phyloP scores from a whole-genome alignment of 768 basidiomycete species.

The Calocera cornea region DNA sequence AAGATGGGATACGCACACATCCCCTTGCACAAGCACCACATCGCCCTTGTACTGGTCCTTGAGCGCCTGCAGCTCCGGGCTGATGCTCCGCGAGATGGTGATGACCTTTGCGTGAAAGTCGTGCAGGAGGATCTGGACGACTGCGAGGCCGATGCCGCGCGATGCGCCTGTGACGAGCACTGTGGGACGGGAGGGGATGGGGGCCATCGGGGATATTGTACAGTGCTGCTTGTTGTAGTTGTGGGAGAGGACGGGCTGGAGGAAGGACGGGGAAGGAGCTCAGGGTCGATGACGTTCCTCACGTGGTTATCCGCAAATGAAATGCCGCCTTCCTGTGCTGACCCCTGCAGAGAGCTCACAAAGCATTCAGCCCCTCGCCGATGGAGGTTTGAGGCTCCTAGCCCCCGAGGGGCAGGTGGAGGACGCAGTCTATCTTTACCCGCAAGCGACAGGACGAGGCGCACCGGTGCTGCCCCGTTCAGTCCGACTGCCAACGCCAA shows the following conservation, averaged over 20 bases:
- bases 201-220: neutral
- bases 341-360: neutral
- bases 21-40: conserved; percentile 50
- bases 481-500: neutral
- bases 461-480: too few species aligned
- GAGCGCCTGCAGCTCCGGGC: conserved; percentile 50
- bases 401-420: too few species aligned
- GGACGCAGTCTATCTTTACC: too few species aligned
- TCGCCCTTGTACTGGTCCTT: conserved; percentile 23
- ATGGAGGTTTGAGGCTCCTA: too few species aligned
- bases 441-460: too few species aligned
- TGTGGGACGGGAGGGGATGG: conserved; percentile 33
- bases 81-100: conserved; percentile 55
- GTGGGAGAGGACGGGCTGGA: neutral
- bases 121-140: conserved; percentile 49
- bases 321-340: neutral
- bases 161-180: conserved; percentile 79
- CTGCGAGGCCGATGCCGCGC: conserved; percentile 67
- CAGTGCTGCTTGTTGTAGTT: neutral
- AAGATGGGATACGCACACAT: conserved; percentile 41
- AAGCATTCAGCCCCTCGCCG: neutral
- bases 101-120: conserved; percentile 56
- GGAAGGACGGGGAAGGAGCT: neutral
- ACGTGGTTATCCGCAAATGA: neutral
- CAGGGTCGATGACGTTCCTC: conserved; percentile 1